Conservation (phyloP, 2,329 filamentous ascomycete species). For the Pseudogymnoascus sp. region DNA sequence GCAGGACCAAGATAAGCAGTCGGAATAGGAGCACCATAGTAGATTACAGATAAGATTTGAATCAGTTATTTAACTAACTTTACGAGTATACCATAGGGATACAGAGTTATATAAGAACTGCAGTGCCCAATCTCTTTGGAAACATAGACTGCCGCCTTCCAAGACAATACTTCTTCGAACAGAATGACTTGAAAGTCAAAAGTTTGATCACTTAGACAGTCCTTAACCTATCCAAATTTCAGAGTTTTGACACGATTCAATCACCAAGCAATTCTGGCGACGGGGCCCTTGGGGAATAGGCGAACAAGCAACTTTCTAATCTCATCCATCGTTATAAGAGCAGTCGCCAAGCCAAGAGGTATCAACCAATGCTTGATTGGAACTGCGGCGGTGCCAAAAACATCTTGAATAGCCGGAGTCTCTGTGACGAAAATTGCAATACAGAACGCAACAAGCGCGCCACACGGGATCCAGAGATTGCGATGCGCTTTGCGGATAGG, state of each 20-base stretch:
- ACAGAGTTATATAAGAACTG: background rate
- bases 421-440: slow-evolving; percentile 49
- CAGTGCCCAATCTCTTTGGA: background rate
- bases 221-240: background rate
- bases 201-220: background rate
- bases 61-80: background rate
- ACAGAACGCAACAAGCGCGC: slow-evolving; percentile 39
- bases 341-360: slow-evolving; percentile 43
- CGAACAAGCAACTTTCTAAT: slow-evolving; percentile 43
- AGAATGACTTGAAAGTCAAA: background rate
- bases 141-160: background rate
- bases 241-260: background rate
- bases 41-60: background rate
- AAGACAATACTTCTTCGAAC: background rate
- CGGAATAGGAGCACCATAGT: slow-evolving; percentile 35
- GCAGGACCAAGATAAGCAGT: background rate
- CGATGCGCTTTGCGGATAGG: slow-evolving; percentile 40
- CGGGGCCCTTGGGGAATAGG: slow-evolving; percentile 37
- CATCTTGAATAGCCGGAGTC: slow-evolving; percentile 40
- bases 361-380: slow-evolving; percentile 47
- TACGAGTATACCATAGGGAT: background rate
- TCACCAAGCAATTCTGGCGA: slow-evolving; percentile 43
- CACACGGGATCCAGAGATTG: slow-evolving; percentile 43
- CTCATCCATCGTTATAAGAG: slow-evolving; percentile 45
- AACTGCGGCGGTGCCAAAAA: slow-evolving; percentile 43